These are phyloP conservation scores for Pyrenophora seminiperda DNA, from an alignment of 2,329 filamentous ascomycete genomes.

Conservation along the genomic window DNA sequence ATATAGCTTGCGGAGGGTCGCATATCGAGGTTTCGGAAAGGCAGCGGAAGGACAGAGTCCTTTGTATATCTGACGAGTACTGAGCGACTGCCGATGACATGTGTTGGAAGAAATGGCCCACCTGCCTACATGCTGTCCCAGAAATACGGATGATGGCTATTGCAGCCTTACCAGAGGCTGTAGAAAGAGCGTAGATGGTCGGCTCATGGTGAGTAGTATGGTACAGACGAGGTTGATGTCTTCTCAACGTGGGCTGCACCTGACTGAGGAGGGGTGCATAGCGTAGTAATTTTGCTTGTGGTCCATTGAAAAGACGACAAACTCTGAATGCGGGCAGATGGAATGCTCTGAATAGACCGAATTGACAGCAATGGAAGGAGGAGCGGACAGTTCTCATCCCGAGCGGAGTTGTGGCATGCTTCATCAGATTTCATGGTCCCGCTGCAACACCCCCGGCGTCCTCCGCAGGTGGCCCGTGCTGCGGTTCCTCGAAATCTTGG, in stretches of 20 bases:
- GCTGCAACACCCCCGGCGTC: background rate
- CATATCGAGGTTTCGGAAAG: conserved; percentile 65
- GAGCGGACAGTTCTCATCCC: conserved; percentile 44
- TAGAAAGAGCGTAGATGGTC: conserved; percentile 93
- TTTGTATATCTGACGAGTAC: conserved; percentile 64
- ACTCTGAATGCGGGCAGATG: background rate
- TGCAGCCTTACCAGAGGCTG: conserved; percentile 80
- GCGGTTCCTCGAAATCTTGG: no score
- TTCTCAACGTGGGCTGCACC: conserved; percentile 23
- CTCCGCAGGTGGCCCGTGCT: conserved; percentile 13
- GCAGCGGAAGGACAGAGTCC: conserved; percentile 62
- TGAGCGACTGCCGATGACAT: background rate
- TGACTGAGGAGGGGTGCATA: conserved; percentile 8
- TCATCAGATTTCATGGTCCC: conserved; percentile 10
- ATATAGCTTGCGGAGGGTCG: conserved; percentile 75
- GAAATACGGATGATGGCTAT: conserved; percentile 91
- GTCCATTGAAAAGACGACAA: background rate
- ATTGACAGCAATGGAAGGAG: conserved; percentile 18
- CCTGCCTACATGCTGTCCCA: conserved; percentile 73
- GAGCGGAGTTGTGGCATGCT: conserved; percentile 28
- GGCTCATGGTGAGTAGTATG: conserved; percentile 31
- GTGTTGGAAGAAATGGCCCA: conserved; percentile 39
- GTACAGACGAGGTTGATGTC: conserved; percentile 14
- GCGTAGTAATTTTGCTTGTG: background rate
- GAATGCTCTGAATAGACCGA: background rate